A percentile compares a stretch with the other conserved stretches of the same genome.
These are phyloP conservation scores for Condylostoma magnum DNA, from an alignment of 169 alveolate genomes.

Conservation along the genomic window DNA sequence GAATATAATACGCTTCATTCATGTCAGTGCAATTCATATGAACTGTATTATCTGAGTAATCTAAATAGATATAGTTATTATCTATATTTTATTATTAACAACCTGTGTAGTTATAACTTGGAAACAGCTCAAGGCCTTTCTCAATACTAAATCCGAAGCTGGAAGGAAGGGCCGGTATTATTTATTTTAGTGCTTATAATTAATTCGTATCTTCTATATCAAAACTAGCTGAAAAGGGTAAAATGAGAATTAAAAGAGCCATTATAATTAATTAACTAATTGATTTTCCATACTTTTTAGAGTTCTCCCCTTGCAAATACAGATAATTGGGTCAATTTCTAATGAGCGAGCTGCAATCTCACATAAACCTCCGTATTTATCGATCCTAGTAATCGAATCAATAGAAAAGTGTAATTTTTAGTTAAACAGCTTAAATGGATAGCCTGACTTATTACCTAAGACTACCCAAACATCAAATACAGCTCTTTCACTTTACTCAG, in stretches of 20 bases:
- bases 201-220: too few species aligned
- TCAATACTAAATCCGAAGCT: conserved; percentile 19
- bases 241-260: too few species aligned
- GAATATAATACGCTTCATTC: neutral
- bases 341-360: neutral
- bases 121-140: conserved; percentile 9
- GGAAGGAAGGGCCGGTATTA: too few species aligned
- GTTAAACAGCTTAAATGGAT: neutral
- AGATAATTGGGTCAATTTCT: conserved; percentile 5
- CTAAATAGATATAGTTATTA: neutral
- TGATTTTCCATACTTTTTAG: too few species aligned
- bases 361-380: conserved; percentile 22
- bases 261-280: too few species aligned
- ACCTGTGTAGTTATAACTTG: neutral
- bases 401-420: neutral
- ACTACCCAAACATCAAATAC: neutral
- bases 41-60: neutral
- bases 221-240: too few species aligned
- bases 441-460: neutral
- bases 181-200: too few species aligned
- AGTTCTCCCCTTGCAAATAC: conserved; percentile 5
- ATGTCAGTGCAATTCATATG: neutral
- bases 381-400: conserved; percentile 1
- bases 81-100: neutral
- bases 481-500: neutral